phyloP scores from a whole-genome alignment of 2,329 filamentous ascomycete genomes.

The Fusarium nodosum region DNA sequence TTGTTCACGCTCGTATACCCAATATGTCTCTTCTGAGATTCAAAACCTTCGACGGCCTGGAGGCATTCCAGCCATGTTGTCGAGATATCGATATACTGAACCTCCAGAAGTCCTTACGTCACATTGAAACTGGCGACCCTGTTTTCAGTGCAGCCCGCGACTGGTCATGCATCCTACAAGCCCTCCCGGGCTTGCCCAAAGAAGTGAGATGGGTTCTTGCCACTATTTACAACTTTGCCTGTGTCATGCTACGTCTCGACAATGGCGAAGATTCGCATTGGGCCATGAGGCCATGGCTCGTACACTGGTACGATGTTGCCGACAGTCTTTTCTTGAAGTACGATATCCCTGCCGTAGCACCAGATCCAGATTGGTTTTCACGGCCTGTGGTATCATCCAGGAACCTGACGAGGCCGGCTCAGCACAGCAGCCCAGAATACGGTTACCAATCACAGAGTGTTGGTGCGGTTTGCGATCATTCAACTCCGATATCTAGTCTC shows the following conservation, averaged over 20 bases:
- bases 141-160: conserved; percentile 49
- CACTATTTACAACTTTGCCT: conserved; percentile 52
- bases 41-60: conserved; percentile 45
- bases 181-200: conserved; percentile 42
- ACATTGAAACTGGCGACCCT: conserved; percentile 45
- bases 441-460: not conserved
- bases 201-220: conserved; percentile 53
- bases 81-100: conserved; percentile 33
- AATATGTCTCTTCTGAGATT: conserved; percentile 48
- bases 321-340: conserved; percentile 44
- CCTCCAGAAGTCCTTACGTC: conserved; percentile 43
- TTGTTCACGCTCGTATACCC: conserved; percentile 42
- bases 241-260: conserved; percentile 45
- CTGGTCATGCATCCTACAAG: conserved; percentile 53
- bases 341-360: conserved; percentile 29
- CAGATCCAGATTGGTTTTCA: conserved; percentile 49
- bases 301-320: conserved; percentile 49
- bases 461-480: not conserved
- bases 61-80: conserved; percentile 53
- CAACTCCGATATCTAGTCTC: not conserved
- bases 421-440: no score
- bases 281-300: conserved; percentile 50
- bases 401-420: not conserved
- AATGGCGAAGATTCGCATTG: conserved; percentile 37
- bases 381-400: conserved; percentile 22